Percentiles rank a stretch among this genome's conserved stretches.
These are phyloP conservation scores for Ilyonectria robusta DNA, from an alignment of 2,329 filamentous ascomycete species.

Conservation along the genomic window DNA sequence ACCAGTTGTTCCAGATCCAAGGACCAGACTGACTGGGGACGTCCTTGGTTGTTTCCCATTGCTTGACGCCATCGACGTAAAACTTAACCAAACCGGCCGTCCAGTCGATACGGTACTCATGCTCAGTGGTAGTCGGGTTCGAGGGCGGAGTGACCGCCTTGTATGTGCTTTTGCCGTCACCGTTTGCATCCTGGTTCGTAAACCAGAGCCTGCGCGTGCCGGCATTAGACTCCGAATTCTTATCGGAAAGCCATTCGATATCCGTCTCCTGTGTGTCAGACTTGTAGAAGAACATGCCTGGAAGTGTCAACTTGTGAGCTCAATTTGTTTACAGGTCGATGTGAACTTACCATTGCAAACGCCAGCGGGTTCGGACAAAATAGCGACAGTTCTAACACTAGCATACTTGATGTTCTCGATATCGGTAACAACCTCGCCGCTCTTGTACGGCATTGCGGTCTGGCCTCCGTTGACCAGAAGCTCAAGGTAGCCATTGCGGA, in stretches of 20 bases:
- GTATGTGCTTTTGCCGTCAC: slow-evolving; percentile 35
- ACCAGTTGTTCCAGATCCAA: slow-evolving; percentile 53
- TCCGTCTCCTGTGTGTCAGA: slow-evolving; percentile 49
- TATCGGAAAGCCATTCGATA: slow-evolving; percentile 52
- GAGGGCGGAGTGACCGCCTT: slow-evolving; percentile 37
- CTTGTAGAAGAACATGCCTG: slow-evolving; percentile 51
- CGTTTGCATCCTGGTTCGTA: slow-evolving; percentile 50
- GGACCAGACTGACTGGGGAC: slow-evolving; percentile 44
- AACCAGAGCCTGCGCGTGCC: slow-evolving; percentile 48
- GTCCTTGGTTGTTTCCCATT: slow-evolving; percentile 46
- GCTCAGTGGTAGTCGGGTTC: slow-evolving; percentile 45
- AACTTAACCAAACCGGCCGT: slow-evolving; percentile 42
- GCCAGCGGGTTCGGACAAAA: slow-evolving; percentile 47
- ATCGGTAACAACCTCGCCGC: slow-evolving; percentile 43
- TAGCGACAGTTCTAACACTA: slow-evolving; percentile 48
- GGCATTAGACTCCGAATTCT: slow-evolving; percentile 44
- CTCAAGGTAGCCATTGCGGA: slow-evolving; percentile 49
- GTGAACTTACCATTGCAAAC: slow-evolving; percentile 48
- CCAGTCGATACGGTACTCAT: slow-evolving; percentile 53
- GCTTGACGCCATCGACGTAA: slow-evolving; percentile 47
- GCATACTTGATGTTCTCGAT: slow-evolving; percentile 49
- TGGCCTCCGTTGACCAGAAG: slow-evolving; percentile 48
- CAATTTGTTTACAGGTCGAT: not conserved
- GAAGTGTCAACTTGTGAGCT: fast-evolving
- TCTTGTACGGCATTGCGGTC: slow-evolving; percentile 41